Evolutionary conservation across 148 eudicot species (phyloP).

Genomic region (Suaeda aralocaspica): DNA sequence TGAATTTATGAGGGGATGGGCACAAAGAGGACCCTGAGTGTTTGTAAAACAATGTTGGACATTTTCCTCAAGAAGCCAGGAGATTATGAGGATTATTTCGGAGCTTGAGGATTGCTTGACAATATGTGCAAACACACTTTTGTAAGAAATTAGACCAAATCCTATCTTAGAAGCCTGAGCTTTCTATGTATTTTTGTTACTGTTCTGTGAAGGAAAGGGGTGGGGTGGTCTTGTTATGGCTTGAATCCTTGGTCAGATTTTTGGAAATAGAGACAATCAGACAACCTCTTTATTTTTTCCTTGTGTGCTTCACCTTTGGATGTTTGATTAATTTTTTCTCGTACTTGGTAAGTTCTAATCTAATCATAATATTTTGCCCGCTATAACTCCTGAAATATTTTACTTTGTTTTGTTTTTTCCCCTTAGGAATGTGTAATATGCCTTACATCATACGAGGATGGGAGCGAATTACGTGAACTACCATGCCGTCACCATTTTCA

Average conservation of each 20-base stretch:
- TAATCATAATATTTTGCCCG: background rate
- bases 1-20: too few relatives aligned
- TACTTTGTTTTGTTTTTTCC: background rate
- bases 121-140: background rate
- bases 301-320: background rate
- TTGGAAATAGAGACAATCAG: background rate
- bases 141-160: background rate
- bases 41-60: too few relatives aligned
- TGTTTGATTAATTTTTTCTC: background rate
- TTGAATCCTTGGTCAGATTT: background rate
- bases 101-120: background rate
- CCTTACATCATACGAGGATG: conserved; percentile 72
- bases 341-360: background rate
- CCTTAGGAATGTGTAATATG: conserved; percentile 79
- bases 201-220: too few relatives aligned
- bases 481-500: conserved; percentile 93
- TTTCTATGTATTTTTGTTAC: too few relatives aligned
- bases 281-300: background rate
- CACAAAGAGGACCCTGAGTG: too few relatives aligned
- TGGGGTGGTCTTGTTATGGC: background rate
- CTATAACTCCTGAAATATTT: conserved; percentile 1
- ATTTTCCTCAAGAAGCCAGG: background rate
- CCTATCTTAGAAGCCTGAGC: background rate
- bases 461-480: conserved; percentile 72
- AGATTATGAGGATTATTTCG: background rate